These are phyloP conservation scores for Pythium plurisporium DNA, from an alignment of 352 stramenopile species.

Conservation along the genomic window DNA sequence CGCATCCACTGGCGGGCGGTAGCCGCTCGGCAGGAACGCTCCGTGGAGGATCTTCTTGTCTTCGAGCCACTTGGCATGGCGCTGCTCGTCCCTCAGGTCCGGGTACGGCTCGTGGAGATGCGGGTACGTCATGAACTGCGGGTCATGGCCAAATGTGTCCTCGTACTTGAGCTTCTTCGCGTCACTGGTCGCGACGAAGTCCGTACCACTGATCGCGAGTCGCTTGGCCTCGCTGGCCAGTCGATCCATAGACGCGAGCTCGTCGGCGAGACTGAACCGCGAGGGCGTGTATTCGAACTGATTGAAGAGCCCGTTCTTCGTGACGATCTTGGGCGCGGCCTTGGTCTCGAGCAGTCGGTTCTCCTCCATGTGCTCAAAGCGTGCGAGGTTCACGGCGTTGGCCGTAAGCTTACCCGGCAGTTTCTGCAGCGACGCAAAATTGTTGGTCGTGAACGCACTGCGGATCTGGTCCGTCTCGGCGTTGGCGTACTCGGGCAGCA, in stretches of 20 bases:
- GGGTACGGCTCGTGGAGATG: slow-evolving; percentile 68
- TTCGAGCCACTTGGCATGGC: slow-evolving; percentile 54
- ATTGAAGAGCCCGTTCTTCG: slow-evolving; percentile 70
- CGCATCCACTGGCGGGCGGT: slow-evolving; percentile 45
- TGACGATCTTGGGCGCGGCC: slow-evolving; percentile 41
- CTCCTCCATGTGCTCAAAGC: slow-evolving; percentile 74
- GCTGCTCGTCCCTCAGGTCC: slow-evolving; percentile 45
- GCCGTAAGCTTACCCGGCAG: slow-evolving; percentile 46
- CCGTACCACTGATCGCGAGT: slow-evolving; percentile 57
- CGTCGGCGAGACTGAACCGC: slow-evolving; percentile 54
- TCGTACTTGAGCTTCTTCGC: slow-evolving; percentile 63
- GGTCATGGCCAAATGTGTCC: slow-evolving; percentile 51
- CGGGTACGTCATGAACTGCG: slow-evolving; percentile 36
- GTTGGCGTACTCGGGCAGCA: slow-evolving; percentile 78
- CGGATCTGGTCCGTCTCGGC: slow-evolving; percentile 71
- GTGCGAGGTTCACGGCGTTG: slow-evolving; percentile 58
- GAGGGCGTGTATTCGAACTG: slow-evolving; percentile 77
- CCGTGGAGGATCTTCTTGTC: slow-evolving; percentile 73
- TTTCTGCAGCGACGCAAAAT: slow-evolving; percentile 66
- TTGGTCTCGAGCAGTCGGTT: slow-evolving; percentile 46
- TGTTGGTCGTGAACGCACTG: slow-evolving; percentile 59
- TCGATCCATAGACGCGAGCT: slow-evolving; percentile 61
- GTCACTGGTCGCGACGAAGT: slow-evolving; percentile 57
- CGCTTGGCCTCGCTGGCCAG: slow-evolving; percentile 66
- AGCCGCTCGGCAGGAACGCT: slow-evolving; percentile 58